phyloP scores from a whole-genome alignment of 2,329 filamentous ascomycete species.

The Clarireedia paspali region DNA sequence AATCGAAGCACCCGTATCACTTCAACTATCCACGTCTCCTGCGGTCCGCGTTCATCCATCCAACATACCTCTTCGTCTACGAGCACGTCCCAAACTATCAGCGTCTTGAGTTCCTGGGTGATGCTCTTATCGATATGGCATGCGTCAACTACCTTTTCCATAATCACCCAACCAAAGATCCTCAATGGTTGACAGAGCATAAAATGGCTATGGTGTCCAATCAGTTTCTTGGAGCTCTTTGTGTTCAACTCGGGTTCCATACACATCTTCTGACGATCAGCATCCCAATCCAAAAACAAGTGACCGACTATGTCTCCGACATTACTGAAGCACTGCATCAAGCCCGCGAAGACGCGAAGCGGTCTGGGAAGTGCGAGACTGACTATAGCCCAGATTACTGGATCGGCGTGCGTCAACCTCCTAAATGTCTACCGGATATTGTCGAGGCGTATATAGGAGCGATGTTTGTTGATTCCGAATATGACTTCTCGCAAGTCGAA shows the following conservation, averaged over 20 bases:
- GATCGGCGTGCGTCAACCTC: slow-evolving; percentile 54
- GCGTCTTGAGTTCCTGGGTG: slow-evolving; percentile 84
- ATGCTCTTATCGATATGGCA: slow-evolving; percentile 79
- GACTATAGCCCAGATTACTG: slow-evolving; percentile 59
- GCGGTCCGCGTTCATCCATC: slow-evolving; percentile 80
- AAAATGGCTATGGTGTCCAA: slow-evolving; percentile 99
- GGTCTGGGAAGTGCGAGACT: slow-evolving; percentile 28
- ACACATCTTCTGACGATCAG: slow-evolving; percentile 57
- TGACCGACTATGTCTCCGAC: slow-evolving; percentile 48
- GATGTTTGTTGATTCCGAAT: slow-evolving; percentile 82
- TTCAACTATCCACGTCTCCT: slow-evolving; percentile 73
- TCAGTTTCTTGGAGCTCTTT: slow-evolving; percentile 79
- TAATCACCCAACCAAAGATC: slow-evolving; percentile 69
- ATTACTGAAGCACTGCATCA: slow-evolving; percentile 45
- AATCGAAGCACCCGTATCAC: slow-evolving; percentile 46
- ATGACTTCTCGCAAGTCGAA: slow-evolving; percentile 66
- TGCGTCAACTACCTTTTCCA: slow-evolving; percentile 78
- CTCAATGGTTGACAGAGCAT: slow-evolving; percentile 96
- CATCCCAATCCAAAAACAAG: slow-evolving; percentile 35
- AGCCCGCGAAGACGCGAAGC: slow-evolving; percentile 28
- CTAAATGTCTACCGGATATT: slow-evolving; percentile 75
- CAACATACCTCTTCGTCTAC: slow-evolving; percentile 68
- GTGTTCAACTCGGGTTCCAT: slow-evolving; percentile 71
- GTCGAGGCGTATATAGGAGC: slow-evolving; percentile 86
- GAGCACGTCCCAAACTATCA: slow-evolving; percentile 85